phyloP scores from a whole-genome alignment of 208 protist species.

The Novymonas esmeraldas region DNA sequence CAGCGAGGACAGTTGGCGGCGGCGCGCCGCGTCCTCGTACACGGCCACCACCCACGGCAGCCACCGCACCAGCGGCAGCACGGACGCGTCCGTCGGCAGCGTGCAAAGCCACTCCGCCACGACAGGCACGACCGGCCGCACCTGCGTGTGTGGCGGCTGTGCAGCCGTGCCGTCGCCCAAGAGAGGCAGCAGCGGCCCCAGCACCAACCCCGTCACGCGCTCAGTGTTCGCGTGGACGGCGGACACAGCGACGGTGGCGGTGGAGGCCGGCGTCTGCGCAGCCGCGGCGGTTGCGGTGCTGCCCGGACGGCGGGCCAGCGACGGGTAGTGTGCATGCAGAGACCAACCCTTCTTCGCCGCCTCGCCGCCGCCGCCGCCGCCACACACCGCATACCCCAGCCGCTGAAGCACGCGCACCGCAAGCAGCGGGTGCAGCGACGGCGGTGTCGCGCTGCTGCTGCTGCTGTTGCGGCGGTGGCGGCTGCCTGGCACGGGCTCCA shows the following conservation, averaged over 20 bases:
- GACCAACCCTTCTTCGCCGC: constrained; percentile 19
- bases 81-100: constrained; percentile 35
- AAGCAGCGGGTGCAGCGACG: constrained; percentile 59
- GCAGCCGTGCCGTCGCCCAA: constrained; percentile 22
- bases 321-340: constrained; percentile 31
- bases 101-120: constrained; percentile 64
- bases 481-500: neutral
- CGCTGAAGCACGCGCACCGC: constrained; percentile 49
- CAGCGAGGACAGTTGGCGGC: neutral
- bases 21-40: constrained; percentile 9
- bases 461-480: neutral
- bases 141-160: constrained; percentile 35
- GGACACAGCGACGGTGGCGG: constrained; percentile 12
- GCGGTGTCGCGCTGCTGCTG: neutral
- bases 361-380: neutral
- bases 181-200: constrained; percentile 19
- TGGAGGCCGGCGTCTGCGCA: constrained; percentile 6
- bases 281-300: constrained; percentile 10
- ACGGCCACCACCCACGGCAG: constrained; percentile 40
- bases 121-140: constrained; percentile 46
- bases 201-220: constrained; percentile 13
- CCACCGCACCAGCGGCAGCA: constrained; percentile 28
- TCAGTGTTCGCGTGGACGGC: constrained; percentile 11
- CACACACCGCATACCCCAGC: constrained; percentile 53
- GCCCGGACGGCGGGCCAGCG: constrained; percentile 24